Conservation (phyloP, 2,329 filamentous ascomycete species). For the Zasmidium citrigriseum region DNA sequence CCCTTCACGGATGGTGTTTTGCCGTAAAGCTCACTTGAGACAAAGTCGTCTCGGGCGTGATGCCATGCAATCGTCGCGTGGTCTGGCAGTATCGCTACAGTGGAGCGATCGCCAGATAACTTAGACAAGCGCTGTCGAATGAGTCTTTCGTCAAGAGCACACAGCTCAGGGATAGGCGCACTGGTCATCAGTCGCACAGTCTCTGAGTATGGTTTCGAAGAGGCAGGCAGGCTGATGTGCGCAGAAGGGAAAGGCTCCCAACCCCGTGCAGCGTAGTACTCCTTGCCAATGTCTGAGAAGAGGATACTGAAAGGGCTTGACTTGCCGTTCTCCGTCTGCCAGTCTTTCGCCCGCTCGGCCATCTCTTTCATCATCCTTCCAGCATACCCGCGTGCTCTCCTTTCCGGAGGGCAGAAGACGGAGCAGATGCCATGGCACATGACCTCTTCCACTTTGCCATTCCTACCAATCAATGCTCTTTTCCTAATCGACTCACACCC, state of each 20-base stretch:
- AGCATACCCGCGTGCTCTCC: slow-evolving; percentile 74
- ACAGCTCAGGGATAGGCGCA: slow-evolving; percentile 62
- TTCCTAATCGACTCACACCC: slow-evolving; percentile 61
- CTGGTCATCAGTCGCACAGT: slow-evolving; percentile 50
- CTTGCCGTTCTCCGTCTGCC: slow-evolving; percentile 50
- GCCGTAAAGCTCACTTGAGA: slow-evolving; percentile 64
- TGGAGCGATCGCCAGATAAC: slow-evolving; percentile 17
- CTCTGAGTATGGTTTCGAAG: slow-evolving; percentile 15
- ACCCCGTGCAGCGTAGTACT: slow-evolving; percentile 74
- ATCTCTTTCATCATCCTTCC: slow-evolving; percentile 72
- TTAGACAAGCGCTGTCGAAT: slow-evolving; percentile 57
- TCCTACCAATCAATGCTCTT: slow-evolving; percentile 44
- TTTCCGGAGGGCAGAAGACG: slow-evolving; percentile 70
- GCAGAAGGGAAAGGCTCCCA: slow-evolving; percentile 75
- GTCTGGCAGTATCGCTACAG: slow-evolving; percentile 69
- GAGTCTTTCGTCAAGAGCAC: slow-evolving; percentile 63
- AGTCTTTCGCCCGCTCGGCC: slow-evolving; percentile 54
- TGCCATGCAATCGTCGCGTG: slow-evolving; percentile 72
- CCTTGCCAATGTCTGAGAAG: slow-evolving; percentile 83
- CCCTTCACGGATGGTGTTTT: slow-evolving; percentile 65
- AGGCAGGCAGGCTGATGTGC: slow-evolving; percentile 66
- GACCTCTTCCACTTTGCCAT: slow-evolving; percentile 56
- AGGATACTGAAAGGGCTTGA: slow-evolving; percentile 70
- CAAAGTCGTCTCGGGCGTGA: slow-evolving; percentile 77
- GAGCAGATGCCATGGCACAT: slow-evolving; percentile 74